These are phyloP conservation scores for Aspergillus glaucus DNA, from an alignment of 2,329 filamentous ascomycete species.

Conservation along the genomic window DNA sequence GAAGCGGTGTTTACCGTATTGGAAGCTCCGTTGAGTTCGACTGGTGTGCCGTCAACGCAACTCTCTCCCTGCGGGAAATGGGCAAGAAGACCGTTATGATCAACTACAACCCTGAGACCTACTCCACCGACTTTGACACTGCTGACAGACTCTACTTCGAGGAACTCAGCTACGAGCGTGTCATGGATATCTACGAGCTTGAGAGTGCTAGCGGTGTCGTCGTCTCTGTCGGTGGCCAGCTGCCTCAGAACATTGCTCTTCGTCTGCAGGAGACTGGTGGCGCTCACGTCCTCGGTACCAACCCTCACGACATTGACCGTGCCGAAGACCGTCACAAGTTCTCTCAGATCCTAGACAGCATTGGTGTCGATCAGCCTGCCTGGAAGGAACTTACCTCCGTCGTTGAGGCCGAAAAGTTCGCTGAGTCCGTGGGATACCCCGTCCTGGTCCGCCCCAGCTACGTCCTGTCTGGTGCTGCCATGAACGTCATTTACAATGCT, in stretches of 20 bases:
- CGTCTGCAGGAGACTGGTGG: conserved; percentile 85
- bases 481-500: conserved; percentile 89
- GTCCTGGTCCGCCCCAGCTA: conserved; percentile 93
- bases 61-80: conserved; percentile 72
- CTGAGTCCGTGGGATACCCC: conserved; percentile 78
- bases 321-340: conserved; percentile 98
- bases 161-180: conserved; percentile 90
- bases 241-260: conserved; percentile 95
- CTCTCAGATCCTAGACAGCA: conserved; percentile 92
- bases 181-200: conserved; percentile 98
- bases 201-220: conserved; percentile 81
- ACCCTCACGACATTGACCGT: conserved; percentile 93
- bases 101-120: conserved; percentile 83
- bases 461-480: conserved; percentile 93
- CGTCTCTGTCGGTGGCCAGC: conserved; percentile 90
- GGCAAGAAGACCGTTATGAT: conserved; percentile 98
- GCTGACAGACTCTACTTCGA: conserved; percentile 95
- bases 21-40: conserved; percentile 98
- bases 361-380: conserved; percentile 91
- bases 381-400: conserved; percentile 97
- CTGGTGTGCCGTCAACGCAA: conserved; percentile 93
- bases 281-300: conserved; percentile 84
- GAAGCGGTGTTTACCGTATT: conserved; percentile 94
- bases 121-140: conserved; percentile 75
- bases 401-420: conserved; percentile 79